Base-by-base conservation (phyloP, 2,329 filamentous ascomycete species). In the Aspergillus eucalypticola region DNA sequence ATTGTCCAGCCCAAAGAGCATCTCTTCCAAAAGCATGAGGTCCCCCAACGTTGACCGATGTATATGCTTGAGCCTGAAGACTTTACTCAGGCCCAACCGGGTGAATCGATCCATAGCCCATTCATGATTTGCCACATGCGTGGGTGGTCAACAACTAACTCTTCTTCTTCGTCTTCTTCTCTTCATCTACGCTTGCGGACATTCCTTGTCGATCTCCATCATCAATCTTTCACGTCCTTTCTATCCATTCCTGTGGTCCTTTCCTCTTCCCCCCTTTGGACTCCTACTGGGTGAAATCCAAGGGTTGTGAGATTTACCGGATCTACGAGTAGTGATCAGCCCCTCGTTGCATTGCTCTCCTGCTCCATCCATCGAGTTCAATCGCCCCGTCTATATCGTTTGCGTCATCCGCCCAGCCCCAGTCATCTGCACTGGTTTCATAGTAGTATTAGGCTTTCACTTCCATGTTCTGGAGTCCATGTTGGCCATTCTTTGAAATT, bases 321-420 rank as follows among this genome's bases (percentile, higher is more conserved):
- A 32, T 44, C 53, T 35, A 35, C 52, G 39, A 27, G 39, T 29
- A 19, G 39, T 46, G 53, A 44, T 55, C 42, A 35, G 53, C 25
- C 27, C 23, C 21, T 52, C 23, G 23, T 15, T 55, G 53, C 53
- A 55, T 53, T 23, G 32, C 35, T 15, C 17, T 2, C n/a, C 21
- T 44, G 13, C n/a, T 29, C 13, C 29, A n/a, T 17, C 23, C 29
- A 27, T 17, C 23, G 27, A 17, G 41, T 13, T 44, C 41, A 44
- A 44, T 44, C 41, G 41, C 41, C 39, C 32, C 39, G 53, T 35
- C 53, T 55, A 65, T 63, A 63, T 66, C 62, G 64, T 66, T 66
- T 66, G 64, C 64, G 64, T 66, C 64, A 66, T 66, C 58, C 51
- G 51, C 52, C 39, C 54, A 38, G 51, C 42, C 32, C 51, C 57